Evolutionary conservation across 495 filamentous ascomycete genomes (phyloP).

Genomic region (Physcia stellaris): DNA sequence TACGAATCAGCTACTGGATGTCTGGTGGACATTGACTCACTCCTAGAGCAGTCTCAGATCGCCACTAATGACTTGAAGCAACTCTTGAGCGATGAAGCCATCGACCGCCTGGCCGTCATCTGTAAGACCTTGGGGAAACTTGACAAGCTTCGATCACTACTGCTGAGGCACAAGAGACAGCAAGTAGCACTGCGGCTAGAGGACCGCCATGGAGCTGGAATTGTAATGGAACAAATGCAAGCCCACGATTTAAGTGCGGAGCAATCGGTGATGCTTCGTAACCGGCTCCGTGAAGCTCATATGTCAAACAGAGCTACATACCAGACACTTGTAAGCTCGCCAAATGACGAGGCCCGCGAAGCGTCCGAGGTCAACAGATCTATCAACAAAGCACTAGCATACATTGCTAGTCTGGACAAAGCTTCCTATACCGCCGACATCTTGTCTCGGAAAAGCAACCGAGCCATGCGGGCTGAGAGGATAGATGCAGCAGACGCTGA

Average conservation of each 20-base stretch:
- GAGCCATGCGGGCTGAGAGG: constrained; percentile 17
- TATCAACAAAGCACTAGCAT: constrained; percentile 15
- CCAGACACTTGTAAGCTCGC: background rate
- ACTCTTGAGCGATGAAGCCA: constrained; percentile 7
- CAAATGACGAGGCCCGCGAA: constrained; percentile 8
- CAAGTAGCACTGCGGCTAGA: constrained; percentile 9
- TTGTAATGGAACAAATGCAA: constrained; percentile 8
- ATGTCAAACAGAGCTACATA: constrained; percentile 7
- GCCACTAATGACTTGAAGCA: constrained; percentile 1
- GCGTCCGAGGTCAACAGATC: constrained; percentile 12
- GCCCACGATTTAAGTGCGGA: background rate
- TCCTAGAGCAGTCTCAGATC: constrained; percentile 5
- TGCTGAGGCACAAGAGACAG: constrained; percentile 8
- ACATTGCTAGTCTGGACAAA: constrained; percentile 13
- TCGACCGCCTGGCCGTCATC: constrained; percentile 5
- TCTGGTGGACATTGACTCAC: constrained; percentile 4
- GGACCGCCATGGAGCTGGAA: constrained; percentile 9
- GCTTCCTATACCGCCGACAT: constrained; percentile 14
- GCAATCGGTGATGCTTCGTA: background rate
- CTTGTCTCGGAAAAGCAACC: constrained; percentile 18
- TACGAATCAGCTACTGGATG: constrained; percentile 5
- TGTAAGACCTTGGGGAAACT: constrained; percentile 8
- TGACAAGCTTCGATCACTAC: constrained; percentile 3
- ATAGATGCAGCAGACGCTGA: constrained; percentile 11
- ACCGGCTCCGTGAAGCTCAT: constrained; percentile 10